Evolutionary conservation across 345 rosid genomes (phyloP).

Genomic region (Reutealis trisperma): DNA sequence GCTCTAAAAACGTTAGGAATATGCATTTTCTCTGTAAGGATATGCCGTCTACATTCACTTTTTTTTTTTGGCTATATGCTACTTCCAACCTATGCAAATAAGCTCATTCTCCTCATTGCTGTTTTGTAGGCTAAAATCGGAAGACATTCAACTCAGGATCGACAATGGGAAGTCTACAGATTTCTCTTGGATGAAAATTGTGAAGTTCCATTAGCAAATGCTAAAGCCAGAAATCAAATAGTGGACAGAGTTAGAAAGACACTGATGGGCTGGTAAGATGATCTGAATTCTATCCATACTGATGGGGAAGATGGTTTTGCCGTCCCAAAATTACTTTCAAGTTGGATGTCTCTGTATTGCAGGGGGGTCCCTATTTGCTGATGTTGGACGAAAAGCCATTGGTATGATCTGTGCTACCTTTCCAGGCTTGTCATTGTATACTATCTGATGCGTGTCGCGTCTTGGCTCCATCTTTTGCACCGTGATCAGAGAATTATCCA

Average conservation of each 20-base stretch:
- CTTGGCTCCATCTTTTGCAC: background rate
- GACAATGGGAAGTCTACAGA: slow-evolving; percentile 38
- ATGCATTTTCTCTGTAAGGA: slow-evolving; percentile 28
- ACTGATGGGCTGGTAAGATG: slow-evolving; percentile 31
- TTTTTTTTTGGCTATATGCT: background rate
- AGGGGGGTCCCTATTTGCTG: background rate
- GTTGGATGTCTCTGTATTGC: background rate
- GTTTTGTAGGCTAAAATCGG: slow-evolving; percentile 28
- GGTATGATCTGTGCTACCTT: background rate
- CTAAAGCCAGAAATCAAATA: slow-evolving; percentile 19
- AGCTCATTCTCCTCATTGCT: background rate
- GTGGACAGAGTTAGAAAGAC: slow-evolving; percentile 27
- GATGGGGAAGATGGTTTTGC: background rate
- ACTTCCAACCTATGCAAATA: background rate
- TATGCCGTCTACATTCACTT: background rate
- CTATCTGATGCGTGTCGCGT: background rate
- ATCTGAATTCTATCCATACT: background rate
- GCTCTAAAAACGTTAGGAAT: slow-evolving; percentile 29
- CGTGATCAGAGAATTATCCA: slow-evolving; percentile 5
- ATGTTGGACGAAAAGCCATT: background rate
- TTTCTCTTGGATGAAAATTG: slow-evolving; percentile 30
- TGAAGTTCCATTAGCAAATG: slow-evolving; percentile 14
- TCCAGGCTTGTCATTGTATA: background rate
- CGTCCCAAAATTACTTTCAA: background rate
- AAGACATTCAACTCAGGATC: slow-evolving; percentile 26